phyloP scores from a whole-genome alignment of 176 grass and related monocot genomes.

The Panicum miliaceum region DNA sequence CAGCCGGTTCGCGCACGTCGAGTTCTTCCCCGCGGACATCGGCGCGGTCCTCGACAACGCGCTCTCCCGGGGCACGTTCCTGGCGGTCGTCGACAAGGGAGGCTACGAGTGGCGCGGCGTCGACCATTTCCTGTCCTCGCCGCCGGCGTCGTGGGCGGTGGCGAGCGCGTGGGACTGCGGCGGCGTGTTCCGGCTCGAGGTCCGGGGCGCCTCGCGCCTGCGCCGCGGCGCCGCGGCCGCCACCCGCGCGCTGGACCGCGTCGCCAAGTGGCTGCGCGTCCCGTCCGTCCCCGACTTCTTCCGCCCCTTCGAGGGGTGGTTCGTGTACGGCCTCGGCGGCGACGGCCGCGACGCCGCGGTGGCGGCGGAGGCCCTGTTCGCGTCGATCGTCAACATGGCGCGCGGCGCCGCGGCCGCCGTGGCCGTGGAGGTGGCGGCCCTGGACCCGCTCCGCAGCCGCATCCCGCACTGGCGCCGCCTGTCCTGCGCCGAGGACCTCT shows the following conservation, averaged over 20 bases:
- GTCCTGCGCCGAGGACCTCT: conserved; percentile 81
- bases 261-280: conserved; percentile 69
- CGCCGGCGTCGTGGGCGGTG: conserved; percentile 81
- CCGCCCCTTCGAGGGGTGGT: conserved; percentile 69
- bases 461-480: conserved; percentile 83
- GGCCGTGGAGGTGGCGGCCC: conserved; percentile 66
- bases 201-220: conserved; percentile 66
- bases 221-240: conserved; percentile 53
- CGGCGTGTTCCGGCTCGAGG: conserved; percentile 81
- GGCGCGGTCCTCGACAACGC: conserved; percentile 68
- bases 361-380: conserved; percentile 57
- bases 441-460: conserved; percentile 62
- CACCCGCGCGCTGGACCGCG: conserved; percentile 62
- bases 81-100: conserved; percentile 42
- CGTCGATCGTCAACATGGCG: conserved; percentile 68
- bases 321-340: conserved; percentile 85
- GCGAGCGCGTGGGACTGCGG: conserved; percentile 87
- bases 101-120: conserved; percentile 57
- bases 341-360: conserved; percentile 44
- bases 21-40: conserved; percentile 91
- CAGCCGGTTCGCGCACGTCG: conserved; percentile 49
- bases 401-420: conserved; percentile 60
- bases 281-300: conserved; percentile 86
- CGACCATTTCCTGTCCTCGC: conserved; percentile 58
- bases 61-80: conserved; percentile 72